Evolutionary conservation across 78 protist genomes (phyloP), one percentile per base, ranked within the genome.

Genomic region (Cavenderia fasciculata): DNA sequence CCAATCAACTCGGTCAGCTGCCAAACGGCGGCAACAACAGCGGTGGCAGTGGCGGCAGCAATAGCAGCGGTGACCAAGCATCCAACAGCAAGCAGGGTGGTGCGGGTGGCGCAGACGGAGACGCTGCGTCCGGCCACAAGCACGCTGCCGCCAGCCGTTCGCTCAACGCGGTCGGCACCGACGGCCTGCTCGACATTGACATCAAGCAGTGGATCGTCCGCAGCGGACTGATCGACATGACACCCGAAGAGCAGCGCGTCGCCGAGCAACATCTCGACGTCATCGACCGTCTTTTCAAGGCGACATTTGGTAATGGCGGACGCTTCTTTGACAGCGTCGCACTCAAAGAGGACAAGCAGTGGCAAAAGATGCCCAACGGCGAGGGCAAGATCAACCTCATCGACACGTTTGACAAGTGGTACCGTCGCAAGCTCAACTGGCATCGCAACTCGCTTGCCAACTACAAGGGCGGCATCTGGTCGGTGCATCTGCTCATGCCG

Each of bases 401-500:
- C 23, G 78, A 82, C 0, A 21, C 36, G 2, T 0, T 82, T 7
- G 90, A 82, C 29, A 29, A 34, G 29, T 68, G 73, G 78, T 82
- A 68, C 34, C 36, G 63, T 25, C 65, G 68, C 61, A 82, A 82
- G 25, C 25, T 62, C 4, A 41, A 25, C 0, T 43, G 36, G 38
- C 44, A 68, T 27, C 59, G 90, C 16, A 66, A 82, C 31, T 34
- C 78, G 18, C 18, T 74, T 1, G 5, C 71, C 6, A 40, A 36
- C 29, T 54, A 49, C 4, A n/a, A 40, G 2, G 70, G 78, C 23
- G 90, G 90, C 10, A 5, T 56, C 1, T 82, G 90, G 90, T 31
- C 90, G 21, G 68, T 52, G 41, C 76, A 68, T 23, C 25, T 82
- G 12, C 27, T 82, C 36, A 82, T 82, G 90, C 90, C 90, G 19